Evolutionary conservation across 495 filamentous ascomycete species (phyloP).

Genomic region (Amphirosellinia nigrospora): DNA sequence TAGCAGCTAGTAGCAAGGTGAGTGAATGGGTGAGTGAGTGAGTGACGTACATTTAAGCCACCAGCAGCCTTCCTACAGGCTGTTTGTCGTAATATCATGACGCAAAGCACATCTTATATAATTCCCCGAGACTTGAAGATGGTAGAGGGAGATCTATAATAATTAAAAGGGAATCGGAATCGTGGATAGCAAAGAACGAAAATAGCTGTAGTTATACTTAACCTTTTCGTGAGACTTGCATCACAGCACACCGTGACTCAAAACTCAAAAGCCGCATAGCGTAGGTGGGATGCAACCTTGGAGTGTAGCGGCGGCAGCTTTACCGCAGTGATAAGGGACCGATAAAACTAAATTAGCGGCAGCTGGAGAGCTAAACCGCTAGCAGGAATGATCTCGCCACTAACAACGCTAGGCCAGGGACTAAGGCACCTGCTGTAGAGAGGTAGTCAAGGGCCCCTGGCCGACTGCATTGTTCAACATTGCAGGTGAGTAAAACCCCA

Average conservation of each 20-base stretch:
- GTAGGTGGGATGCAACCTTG: conserved; percentile 8
- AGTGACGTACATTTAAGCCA: conserved; percentile 39
- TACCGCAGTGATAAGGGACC: conserved; percentile 6
- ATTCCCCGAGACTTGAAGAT: conserved; percentile 15
- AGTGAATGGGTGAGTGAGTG: conserved; percentile 16
- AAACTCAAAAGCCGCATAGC: conserved; percentile 16
- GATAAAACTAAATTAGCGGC: conserved; percentile 6
- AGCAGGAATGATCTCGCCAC: neutral
- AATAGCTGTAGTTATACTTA: conserved; percentile 18
- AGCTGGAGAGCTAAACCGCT: neutral
- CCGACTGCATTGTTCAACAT: neutral
- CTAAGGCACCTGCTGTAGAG: too few species aligned
- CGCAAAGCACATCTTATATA: conserved; percentile 35
- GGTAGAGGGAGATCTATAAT: neutral
- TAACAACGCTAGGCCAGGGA: neutral
- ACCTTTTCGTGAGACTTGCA: conserved; percentile 1
- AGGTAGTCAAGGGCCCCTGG: neutral
- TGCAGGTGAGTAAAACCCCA: neutral
- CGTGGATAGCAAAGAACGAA: too few species aligned
- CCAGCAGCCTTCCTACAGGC: conserved; percentile 41
- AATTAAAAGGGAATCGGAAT: neutral
- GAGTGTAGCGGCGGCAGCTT: neutral
- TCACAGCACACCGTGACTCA: conserved; percentile 20
- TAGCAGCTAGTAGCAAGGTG: conserved; percentile 15
- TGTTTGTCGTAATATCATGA: conserved; percentile 38